Conservation (phyloP, 768 basidiomycete species). For the Tricholoma hemisulphureum region DNA sequence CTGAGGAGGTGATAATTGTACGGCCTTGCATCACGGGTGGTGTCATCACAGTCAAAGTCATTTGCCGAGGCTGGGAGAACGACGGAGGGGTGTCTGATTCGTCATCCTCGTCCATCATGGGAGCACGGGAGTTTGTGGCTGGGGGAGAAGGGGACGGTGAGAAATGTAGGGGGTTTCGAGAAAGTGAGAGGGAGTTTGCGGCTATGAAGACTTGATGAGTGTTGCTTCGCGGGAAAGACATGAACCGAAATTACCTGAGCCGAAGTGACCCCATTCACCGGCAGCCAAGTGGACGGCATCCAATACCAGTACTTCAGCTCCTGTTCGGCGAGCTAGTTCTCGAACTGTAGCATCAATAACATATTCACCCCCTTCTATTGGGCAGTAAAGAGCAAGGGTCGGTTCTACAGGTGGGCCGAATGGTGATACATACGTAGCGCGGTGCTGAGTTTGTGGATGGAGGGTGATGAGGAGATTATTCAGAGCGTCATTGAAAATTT, state of each 20-base stretch:
- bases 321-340: constrained; percentile 70
- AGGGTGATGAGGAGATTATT: constrained; percentile 74
- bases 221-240: neutral
- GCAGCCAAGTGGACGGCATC: constrained; percentile 84
- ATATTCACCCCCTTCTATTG: constrained; percentile 81
- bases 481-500: constrained; percentile 73
- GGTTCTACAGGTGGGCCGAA: constrained; percentile 66
- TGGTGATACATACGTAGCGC: constrained; percentile 57
- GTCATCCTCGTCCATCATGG: constrained; percentile 48
- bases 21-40: constrained; percentile 38
- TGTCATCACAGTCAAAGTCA: constrained; percentile 43
- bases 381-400: constrained; percentile 82
- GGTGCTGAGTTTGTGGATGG: constrained; percentile 80
- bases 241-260: constrained; percentile 52
- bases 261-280: constrained; percentile 85
- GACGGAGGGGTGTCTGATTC: constrained; percentile 33
- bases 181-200: constrained; percentile 64
- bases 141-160: constrained; percentile 30
- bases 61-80: constrained; percentile 35
- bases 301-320: constrained; percentile 79
- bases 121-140: constrained; percentile 20
- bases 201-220: constrained; percentile 41
- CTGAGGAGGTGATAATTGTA: constrained; percentile 38
- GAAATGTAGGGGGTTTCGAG: constrained; percentile 77
- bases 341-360: constrained; percentile 77